Evolutionary conservation across 257 asterid species (phyloP), one percentile per base, ranked within the genome.

Genomic region (Gentiana macrophylla): DNA sequence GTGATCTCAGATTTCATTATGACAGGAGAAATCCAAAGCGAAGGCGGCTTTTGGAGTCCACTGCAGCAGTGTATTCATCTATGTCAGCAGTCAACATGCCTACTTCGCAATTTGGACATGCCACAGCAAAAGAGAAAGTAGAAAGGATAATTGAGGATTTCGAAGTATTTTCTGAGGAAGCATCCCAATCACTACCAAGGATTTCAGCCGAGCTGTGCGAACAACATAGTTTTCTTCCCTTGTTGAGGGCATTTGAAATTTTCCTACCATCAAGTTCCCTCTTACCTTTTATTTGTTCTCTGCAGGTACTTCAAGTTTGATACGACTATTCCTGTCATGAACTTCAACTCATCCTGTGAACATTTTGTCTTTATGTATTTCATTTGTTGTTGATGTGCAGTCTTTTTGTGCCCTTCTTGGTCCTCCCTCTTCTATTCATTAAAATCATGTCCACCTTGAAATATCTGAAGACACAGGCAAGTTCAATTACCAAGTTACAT

Each of bases 191-290:
- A 61, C 78, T 92, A 79, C 78, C 95, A 36, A 78, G 81, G 76
- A 83, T 92, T 94, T 94, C 85, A 9, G 84, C 95, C 52, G 95
- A 87, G 64, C 95, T 92, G 53, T 87, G 95, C 71, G 97, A 87
- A 73, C 93, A 92, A 71, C 83, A 69, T 48, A 75, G 87, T 66
- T 88, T 87, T 72, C 92, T 82, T 63, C 98, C 97, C 50, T 72
- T 92, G 72, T 86, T 92, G 32, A 86, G 82, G 75, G 97, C 98
- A 58, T 92, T 92, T 61, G 98, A 92, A 69, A 81, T 92, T 79
- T 92, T 88, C 78, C 95, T 92, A 59, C 97, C 98, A n/a, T 85
- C 94, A 52, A 84, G 97, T 79, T 92, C 93, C 55, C 82, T 92
- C 74, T 74, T 92, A 74, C 94, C 97, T 60, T 92, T 87, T 66